Conservation (phyloP, 2,329 filamentous ascomycete genomes). For the Pseudocercospora fuligena region DNA sequence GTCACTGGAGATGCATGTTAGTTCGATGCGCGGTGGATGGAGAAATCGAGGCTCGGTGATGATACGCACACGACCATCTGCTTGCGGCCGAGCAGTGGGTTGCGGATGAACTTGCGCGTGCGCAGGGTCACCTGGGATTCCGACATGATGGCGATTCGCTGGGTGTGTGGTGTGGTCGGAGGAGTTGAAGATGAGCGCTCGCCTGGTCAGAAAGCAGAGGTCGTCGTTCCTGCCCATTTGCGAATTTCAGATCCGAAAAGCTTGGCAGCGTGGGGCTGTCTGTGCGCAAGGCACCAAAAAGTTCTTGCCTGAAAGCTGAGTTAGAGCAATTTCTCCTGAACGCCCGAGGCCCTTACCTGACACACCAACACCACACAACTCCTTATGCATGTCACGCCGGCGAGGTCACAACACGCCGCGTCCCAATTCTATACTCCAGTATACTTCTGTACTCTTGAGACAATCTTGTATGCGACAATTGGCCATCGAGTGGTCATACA, state of each 20-base stretch:
- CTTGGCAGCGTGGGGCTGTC: conserved; percentile 5
- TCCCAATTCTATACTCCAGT: neutral
- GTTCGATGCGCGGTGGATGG: conserved; percentile 20
- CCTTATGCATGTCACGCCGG: neutral
- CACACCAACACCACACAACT: neutral
- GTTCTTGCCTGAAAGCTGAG: neutral
- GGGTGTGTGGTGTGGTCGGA: conserved; percentile 14
- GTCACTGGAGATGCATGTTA: conserved; percentile 67
- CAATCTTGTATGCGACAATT: neutral
- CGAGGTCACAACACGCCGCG: neutral
- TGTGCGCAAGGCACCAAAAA: neutral
- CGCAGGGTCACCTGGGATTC: conserved; percentile 67
- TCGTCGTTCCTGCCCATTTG: conserved; percentile 10
- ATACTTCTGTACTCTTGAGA: neutral
- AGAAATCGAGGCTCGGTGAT: conserved; percentile 11
- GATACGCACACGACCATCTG: conserved; percentile 91
- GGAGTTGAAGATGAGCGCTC: conserved; percentile 27
- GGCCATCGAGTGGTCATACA: neutral
- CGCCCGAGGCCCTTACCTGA: no score
- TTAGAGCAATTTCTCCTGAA: neutral
- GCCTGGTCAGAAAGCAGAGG: conserved; percentile 22
- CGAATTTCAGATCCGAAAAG: conserved; percentile 1
- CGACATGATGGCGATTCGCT: conserved; percentile 71
- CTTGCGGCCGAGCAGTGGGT: conserved; percentile 97
- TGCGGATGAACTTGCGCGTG: conserved; percentile 99